phyloP scores from a whole-genome alignment of 495 filamentous ascomycete species.

The Neurospora terricola region DNA sequence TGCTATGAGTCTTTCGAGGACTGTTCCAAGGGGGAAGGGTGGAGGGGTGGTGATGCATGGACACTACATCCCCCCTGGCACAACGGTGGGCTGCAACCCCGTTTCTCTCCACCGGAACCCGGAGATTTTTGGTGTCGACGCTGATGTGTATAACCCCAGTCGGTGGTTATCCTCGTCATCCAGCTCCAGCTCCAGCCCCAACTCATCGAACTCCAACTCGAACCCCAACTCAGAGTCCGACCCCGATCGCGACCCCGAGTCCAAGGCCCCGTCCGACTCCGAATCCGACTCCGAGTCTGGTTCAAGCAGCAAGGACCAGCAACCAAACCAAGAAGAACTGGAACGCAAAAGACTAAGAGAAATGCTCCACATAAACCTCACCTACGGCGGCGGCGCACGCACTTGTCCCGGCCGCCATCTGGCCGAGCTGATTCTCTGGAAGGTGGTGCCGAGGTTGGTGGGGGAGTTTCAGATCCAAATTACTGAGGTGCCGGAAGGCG shows the following conservation, averaged over 20 bases:
- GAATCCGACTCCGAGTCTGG: background rate
- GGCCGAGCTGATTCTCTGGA: conserved; percentile 52
- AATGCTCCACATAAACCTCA: conserved; percentile 22
- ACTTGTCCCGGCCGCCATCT: conserved; percentile 62
- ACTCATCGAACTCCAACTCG: background rate
- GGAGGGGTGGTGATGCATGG: conserved; percentile 29
- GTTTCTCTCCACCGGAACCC: conserved; percentile 47
- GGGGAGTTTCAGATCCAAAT: conserved; percentile 39
- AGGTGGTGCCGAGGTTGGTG: conserved; percentile 52
- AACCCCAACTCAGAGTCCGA: background rate
- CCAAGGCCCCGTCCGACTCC: background rate
- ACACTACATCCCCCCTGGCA: conserved; percentile 40
- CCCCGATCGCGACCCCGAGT: background rate
- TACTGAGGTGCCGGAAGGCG: no score
- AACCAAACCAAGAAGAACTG: conserved; percentile 10
- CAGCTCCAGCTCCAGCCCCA: background rate
- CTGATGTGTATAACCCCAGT: conserved; percentile 42
- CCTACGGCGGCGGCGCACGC: conserved; percentile 55
- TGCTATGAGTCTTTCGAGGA: conserved; percentile 46
- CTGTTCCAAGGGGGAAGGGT: conserved; percentile 33
- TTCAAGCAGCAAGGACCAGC: background rate
- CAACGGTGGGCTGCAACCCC: conserved; percentile 49
- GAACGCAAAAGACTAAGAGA: conserved; percentile 30
- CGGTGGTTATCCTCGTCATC: conserved; percentile 36
- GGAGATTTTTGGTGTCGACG: conserved; percentile 44